These are phyloP conservation scores for Kodamaea suecica DNA, from an alignment of 1,139 yeast species.

Conservation along the genomic window DNA sequence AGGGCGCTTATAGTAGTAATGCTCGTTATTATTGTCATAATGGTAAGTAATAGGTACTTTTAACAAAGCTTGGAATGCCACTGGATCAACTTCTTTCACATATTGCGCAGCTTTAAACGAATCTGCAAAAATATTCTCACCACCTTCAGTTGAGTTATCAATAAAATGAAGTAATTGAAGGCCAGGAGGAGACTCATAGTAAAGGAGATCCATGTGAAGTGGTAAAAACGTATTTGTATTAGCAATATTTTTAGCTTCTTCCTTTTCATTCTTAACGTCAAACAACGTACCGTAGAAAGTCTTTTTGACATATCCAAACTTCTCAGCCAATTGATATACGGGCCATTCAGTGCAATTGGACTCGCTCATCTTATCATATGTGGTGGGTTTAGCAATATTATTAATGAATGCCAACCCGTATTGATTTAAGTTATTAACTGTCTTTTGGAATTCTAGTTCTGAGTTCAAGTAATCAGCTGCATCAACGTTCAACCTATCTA, in stretches of 20 bases:
- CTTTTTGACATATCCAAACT: constrained; percentile 67
- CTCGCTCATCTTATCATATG: constrained; percentile 20
- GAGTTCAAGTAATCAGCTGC: constrained; percentile 43
- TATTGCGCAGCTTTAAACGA: constrained; percentile 64
- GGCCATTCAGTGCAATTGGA: constrained; percentile 39
- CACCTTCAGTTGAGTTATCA: constrained; percentile 62
- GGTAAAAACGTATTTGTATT: constrained; percentile 67
- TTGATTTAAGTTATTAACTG: constrained; percentile 48
- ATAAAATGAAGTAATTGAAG: constrained; percentile 69
- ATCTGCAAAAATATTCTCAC: constrained; percentile 74
- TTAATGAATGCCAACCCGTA: constrained; percentile 60
- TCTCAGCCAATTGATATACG: constrained; percentile 47
- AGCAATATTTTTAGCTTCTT: constrained; percentile 71
- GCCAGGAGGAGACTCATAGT: constrained; percentile 85
- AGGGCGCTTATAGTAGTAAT: constrained; percentile 65
- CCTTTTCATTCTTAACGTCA: constrained; percentile 58
- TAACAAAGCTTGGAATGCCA: constrained; percentile 61
- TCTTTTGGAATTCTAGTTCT: constrained; percentile 33
- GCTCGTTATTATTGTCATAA: constrained; percentile 61
- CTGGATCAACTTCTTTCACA: constrained; percentile 54
- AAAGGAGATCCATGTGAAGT: constrained; percentile 75
- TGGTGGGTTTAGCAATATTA: constrained; percentile 44
- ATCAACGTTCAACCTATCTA: constrained; percentile 22
- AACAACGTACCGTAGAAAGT: constrained; percentile 76
- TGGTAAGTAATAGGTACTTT: constrained; percentile 69